These are phyloP conservation scores for Talaromyces adpressus DNA, from an alignment of 495 filamentous ascomycete species.

Conservation along the genomic window DNA sequence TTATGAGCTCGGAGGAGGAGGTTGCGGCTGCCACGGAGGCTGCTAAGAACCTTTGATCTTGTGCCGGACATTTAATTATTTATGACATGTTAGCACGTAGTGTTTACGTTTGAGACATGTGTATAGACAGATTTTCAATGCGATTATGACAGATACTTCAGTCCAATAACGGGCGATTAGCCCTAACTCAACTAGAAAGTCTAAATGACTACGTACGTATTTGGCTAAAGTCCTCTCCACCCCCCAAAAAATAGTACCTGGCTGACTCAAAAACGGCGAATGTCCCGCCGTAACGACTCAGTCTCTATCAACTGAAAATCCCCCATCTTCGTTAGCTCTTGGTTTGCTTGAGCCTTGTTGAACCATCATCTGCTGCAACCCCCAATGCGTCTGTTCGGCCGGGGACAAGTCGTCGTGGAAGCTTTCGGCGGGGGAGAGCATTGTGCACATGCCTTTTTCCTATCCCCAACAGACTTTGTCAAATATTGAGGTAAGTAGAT, in stretches of 20 bases:
- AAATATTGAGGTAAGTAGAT: too few relatives aligned
- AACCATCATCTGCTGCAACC: neutral
- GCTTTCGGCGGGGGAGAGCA: too few relatives aligned
- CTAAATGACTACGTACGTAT: neutral
- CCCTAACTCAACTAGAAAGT: neutral
- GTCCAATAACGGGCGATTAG: neutral
- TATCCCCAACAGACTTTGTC: too few relatives aligned
- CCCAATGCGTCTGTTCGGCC: too few relatives aligned
- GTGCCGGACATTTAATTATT: neutral
- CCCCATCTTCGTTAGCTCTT: too few relatives aligned
- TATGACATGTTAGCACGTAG: neutral
- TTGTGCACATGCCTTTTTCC: too few relatives aligned
- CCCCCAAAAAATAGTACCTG: too few relatives aligned
- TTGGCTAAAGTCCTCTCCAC: too few relatives aligned
- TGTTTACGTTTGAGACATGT: neutral
- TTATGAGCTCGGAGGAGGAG: constrained; percentile 48
- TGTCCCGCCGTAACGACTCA: too few relatives aligned
- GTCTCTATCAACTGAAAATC: too few relatives aligned
- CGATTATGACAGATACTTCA: neutral
- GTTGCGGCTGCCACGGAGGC: constrained; percentile 14
- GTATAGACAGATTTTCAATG: neutral
- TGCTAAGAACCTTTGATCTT: neutral
- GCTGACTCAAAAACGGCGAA: too few relatives aligned
- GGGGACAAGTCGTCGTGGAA: too few relatives aligned
- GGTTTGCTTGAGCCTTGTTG: neutral